Conservation (phyloP, 768 basidiomycete genomes). For the Suillus sp. region DNA sequence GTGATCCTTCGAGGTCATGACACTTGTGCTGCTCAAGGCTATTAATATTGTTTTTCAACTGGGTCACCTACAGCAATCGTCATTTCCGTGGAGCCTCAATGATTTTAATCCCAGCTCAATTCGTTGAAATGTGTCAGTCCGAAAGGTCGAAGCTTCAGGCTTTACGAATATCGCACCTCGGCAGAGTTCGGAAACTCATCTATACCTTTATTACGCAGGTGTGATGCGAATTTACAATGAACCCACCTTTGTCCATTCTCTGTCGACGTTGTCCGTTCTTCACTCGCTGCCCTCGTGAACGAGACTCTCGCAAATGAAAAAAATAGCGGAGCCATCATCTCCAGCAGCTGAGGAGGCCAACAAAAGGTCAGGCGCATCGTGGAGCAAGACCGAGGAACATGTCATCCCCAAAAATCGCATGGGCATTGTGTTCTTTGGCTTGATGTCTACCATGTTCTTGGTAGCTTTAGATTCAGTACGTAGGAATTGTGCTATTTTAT, state of each 20-base stretch:
- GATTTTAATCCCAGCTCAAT: neutral
- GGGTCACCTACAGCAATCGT: neutral
- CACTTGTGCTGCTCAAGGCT: neutral
- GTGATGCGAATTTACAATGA: neutral
- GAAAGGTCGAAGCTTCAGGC: neutral
- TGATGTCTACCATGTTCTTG: slow-evolving; percentile 46
- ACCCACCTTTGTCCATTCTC: neutral
- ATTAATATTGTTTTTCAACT: no score
- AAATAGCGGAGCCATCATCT: neutral
- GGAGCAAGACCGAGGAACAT: slow-evolving; percentile 43
- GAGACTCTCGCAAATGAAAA: slow-evolving; percentile 2
- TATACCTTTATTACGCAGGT: neutral
- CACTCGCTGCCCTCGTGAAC: neutral
- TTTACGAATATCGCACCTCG: neutral
- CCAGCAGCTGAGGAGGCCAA: slow-evolving; percentile 10
- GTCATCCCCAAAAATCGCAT: slow-evolving; percentile 45
- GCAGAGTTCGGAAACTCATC: neutral
- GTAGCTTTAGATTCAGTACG: slow-evolving; percentile 51
- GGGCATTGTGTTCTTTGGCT: slow-evolving; percentile 43
- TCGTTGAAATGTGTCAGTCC: neutral
- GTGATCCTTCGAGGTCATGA: neutral
- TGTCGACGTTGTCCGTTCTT: no score
- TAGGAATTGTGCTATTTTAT: neutral
- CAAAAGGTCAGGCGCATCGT: slow-evolving; percentile 33
- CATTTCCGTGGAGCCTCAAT: neutral